Evolutionary conservation across 2,329 filamentous ascomycete genomes (phyloP).

Genomic region (Aspergillus sp.): DNA sequence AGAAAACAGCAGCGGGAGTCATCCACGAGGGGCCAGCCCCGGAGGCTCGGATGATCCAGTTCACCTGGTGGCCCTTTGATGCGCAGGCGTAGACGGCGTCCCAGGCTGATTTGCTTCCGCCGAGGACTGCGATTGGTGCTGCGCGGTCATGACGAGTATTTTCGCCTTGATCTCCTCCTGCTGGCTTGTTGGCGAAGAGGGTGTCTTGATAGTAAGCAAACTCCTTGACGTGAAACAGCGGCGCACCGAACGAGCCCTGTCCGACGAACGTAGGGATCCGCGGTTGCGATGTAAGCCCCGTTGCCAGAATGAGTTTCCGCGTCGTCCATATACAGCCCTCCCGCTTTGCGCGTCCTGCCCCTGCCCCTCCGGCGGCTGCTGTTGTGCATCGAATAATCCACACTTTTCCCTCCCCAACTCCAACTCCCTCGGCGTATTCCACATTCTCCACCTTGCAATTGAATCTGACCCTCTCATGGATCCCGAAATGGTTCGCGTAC

Average conservation of each 20-base stretch:
- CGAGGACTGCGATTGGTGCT: conserved; percentile 4
- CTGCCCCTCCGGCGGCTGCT: not conserved
- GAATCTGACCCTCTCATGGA: not conserved
- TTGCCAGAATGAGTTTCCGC: conserved; percentile 59
- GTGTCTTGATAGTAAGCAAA: conserved; percentile 36
- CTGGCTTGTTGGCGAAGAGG: not conserved
- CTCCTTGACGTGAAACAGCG: conserved; percentile 57
- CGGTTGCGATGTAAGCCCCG: conserved; percentile 58
- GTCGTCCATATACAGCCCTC: not conserved
- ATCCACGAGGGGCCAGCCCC: conserved; percentile 39
- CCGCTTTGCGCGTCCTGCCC: not conserved
- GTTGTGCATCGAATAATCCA: not conserved
- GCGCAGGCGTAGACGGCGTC: conserved; percentile 65
- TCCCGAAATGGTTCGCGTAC: conserved; percentile 49
- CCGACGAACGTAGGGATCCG: conserved; percentile 55
- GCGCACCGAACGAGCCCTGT: conserved; percentile 50
- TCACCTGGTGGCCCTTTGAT: conserved; percentile 53
- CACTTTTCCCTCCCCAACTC: not conserved
- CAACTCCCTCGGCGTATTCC: not conserved
- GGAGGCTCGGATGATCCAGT: conserved; percentile 38
- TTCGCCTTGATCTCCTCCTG: not conserved
- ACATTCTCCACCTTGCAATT: not conserved
- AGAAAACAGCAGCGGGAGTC: conserved; percentile 37
- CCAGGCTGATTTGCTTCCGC: conserved; percentile 60
- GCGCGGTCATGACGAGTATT: not conserved